Evolutionary conservation across 169 alveolate genomes (phyloP), one percentile per base, ranked within the genome.

Genomic region (Nephromyces sp.): DNA sequence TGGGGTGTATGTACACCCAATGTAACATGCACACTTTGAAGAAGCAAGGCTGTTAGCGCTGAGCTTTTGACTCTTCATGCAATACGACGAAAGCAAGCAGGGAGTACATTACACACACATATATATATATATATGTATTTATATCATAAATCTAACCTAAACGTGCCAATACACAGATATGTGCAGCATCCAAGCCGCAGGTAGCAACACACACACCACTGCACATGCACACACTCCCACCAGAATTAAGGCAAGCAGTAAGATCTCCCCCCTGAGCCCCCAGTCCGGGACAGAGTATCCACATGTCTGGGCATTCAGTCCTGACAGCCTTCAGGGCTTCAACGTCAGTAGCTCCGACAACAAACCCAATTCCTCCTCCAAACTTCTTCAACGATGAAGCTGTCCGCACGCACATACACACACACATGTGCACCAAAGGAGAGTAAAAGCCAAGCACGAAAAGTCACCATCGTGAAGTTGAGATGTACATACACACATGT

Each of bases 251-350:
- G 1, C 78, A 75, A 32, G 71, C 80, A 31, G 52, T 75, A 2
- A 83, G 75, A 73, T 83, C 88, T 8, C 83, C 88, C 4, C 88
- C 85, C 57, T 83, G 88, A 3, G 88, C 88, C 15, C 88, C 88
- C 34, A 83, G 65, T 31, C 88, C 88, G 1, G 88, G 88, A 22
- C 85, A 74, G 1, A 83, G 71, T 61, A 83, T 62, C 83, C 84
- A 83, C 25, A 83, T 70, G 29, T 68, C 77, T 1, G 85, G 85
- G 34, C 68, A 61, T 1, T 68, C 67, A 15, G 35, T 52, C 4
- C 88, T 72, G 61, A 83, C 72, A 57, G 33, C 71, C 51, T 67
- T 34, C 75, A 83, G 68, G 30, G 84, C 88, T 24, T 78, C 80
- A 0, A 74, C 72, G 51, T 83, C 84, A 0, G 88, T 83, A 4